A percentile compares a stretch with the other conserved stretches of the same genome.
Conservation (phyloP, 2,329 filamentous ascomycete species). For the Chrysoporthe cubensis region DNA sequence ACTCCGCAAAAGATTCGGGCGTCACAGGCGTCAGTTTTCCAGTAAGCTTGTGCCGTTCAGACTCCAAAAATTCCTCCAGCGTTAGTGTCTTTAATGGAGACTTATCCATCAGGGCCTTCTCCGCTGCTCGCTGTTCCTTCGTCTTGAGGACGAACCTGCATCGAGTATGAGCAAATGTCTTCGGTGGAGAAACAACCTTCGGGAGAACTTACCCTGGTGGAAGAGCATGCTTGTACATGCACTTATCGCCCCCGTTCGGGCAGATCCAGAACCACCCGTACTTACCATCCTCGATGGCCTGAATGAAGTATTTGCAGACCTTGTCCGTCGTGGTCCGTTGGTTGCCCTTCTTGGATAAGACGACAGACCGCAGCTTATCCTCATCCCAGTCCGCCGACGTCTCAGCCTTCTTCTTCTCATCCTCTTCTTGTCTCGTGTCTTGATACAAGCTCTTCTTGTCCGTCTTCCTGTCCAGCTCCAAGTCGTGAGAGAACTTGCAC, state of each 20-base stretch:
- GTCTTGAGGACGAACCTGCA: slow-evolving; percentile 92
- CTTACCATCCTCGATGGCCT: slow-evolving; percentile 96
- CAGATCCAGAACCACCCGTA: slow-evolving; percentile 99
- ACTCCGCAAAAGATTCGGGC: slow-evolving; percentile 88
- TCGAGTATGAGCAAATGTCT: slow-evolving; percentile 16
- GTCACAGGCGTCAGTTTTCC: slow-evolving; percentile 93
- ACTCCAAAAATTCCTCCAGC: slow-evolving; percentile 95
- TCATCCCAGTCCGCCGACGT: slow-evolving; percentile 98
- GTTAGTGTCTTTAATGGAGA: slow-evolving; percentile 92
- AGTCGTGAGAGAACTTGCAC: slow-evolving; percentile 97
- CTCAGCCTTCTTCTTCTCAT: slow-evolving; percentile 82
- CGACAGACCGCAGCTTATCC: slow-evolving; percentile 88
- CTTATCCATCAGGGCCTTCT: slow-evolving; percentile 96
- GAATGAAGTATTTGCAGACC: slow-evolving; percentile 98
- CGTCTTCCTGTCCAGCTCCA: slow-evolving; percentile 85
- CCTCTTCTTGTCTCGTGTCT: slow-evolving; percentile 75
- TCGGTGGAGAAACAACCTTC: not conserved
- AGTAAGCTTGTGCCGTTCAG: slow-evolving; percentile 91
- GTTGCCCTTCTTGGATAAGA: slow-evolving; percentile 96
- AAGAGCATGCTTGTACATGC: slow-evolving; percentile 97
- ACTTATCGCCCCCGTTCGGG: slow-evolving; percentile 94
- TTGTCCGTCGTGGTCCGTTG: slow-evolving; percentile 95
- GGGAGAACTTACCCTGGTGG: slow-evolving; percentile 78
- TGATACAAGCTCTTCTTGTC: slow-evolving; percentile 92
- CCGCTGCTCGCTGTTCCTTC: slow-evolving; percentile 91